These are phyloP conservation scores for Leccinum glutinopallens DNA, from an alignment of 1,284 basidiomycete species.

Conservation along the genomic window DNA sequence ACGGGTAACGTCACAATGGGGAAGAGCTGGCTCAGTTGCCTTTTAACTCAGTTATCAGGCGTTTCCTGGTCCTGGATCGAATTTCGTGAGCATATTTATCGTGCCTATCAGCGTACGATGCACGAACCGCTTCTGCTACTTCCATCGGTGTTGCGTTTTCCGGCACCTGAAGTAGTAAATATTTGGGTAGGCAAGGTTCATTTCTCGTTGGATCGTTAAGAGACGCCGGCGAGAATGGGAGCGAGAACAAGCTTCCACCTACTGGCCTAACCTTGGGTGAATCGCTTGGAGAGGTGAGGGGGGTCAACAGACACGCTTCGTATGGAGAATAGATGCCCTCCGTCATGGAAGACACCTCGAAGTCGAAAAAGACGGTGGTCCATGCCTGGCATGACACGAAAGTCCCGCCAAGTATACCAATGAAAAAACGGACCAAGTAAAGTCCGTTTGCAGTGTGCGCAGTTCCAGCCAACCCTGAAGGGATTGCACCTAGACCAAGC, in stretches of 20 bases:
- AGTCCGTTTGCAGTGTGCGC: constrained; percentile 47
- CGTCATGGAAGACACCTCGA: constrained; percentile 7
- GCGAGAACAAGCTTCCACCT: constrained; percentile 12
- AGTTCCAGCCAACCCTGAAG: constrained; percentile 63
- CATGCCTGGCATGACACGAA: constrained; percentile 62
- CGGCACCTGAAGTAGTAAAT: constrained; percentile 27
- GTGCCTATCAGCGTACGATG: not conserved
- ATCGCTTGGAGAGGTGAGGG: constrained; percentile 12
- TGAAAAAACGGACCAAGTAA: constrained; percentile 40
- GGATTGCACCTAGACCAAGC: constrained; percentile 62
- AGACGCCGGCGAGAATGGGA: constrained; percentile 23
- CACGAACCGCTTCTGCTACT: constrained; percentile 28
- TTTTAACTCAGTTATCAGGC: constrained; percentile 47
- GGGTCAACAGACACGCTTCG: constrained; percentile 14
- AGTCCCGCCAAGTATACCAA: constrained; percentile 57
- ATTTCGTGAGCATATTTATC: not conserved
- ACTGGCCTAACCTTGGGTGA: constrained; percentile 6
- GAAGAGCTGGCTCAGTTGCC: constrained; percentile 52
- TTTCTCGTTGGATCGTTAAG: constrained; percentile 24
- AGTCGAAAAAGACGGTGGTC: constrained; percentile 63
- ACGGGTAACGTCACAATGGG: constrained; percentile 62
- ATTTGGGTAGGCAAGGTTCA: constrained; percentile 22
- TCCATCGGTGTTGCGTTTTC: constrained; percentile 22
- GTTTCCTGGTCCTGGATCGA: constrained; percentile 36
- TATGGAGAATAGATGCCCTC: constrained; percentile 11